These are phyloP conservation scores for Nicotiana noctiflora DNA, from an alignment of 257 asterid species.

Conservation along the genomic window DNA sequence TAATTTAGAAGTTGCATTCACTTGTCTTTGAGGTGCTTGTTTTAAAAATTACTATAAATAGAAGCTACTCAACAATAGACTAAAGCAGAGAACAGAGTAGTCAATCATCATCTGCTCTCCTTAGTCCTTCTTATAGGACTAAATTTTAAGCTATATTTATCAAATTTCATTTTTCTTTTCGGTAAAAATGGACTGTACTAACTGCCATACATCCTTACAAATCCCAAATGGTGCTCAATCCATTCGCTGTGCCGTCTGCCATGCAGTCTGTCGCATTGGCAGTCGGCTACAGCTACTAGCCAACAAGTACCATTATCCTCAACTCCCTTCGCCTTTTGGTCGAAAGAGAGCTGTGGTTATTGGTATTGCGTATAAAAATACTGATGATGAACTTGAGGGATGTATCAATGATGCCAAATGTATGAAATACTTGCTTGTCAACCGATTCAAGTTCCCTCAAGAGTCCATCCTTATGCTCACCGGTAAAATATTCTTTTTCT, in stretches of 20 bases:
- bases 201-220: constrained; percentile 68
- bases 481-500: constrained; percentile 30
- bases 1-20: too few relatives aligned
- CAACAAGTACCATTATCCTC: background rate
- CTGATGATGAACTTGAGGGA: constrained; percentile 63
- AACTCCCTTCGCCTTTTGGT: constrained; percentile 28
- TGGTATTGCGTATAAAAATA: constrained; percentile 58
- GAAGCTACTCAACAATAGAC: too few relatives aligned
- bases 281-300: too few relatives aligned
- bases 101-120: too few relatives aligned
- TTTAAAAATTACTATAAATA: too few relatives aligned
- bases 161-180: background rate
- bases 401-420: constrained; percentile 88
- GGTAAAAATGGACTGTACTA: constrained; percentile 46
- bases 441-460: constrained; percentile 61
- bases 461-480: constrained; percentile 88
- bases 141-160: background rate
- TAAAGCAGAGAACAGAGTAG: too few relatives aligned
- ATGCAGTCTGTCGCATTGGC: constrained; percentile 39
- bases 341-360: constrained; percentile 75
- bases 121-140: background rate
- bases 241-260: constrained; percentile 73
- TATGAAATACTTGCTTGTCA: constrained; percentile 60
- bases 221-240: constrained; percentile 71
- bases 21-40: too few relatives aligned